phyloP scores from a whole-genome alignment of 805 yeast genomes.

The Monosporozyma aquatica region DNA sequence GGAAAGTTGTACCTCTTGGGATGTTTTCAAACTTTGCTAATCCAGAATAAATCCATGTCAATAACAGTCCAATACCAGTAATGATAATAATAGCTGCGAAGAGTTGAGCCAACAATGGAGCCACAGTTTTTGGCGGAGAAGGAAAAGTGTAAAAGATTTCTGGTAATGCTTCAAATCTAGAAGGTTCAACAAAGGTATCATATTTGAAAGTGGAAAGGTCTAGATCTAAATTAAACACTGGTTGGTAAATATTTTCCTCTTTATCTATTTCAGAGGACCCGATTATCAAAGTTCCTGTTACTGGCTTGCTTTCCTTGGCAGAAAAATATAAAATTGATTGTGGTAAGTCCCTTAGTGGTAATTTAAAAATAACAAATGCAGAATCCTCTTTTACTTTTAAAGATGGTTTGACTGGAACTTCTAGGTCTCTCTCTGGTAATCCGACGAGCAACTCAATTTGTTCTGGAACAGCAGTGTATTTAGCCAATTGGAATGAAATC shows the following conservation, averaged over 20 bases:
- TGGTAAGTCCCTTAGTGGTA: constrained; percentile 14
- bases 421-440: constrained; percentile 17
- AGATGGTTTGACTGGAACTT: constrained; percentile 15
- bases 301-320: constrained; percentile 8
- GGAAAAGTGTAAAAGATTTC: constrained; percentile 60
- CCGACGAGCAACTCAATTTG: constrained; percentile 23
- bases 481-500: constrained; percentile 14
- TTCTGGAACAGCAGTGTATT: constrained; percentile 10
- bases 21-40: constrained; percentile 21
- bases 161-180: constrained; percentile 38
- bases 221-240: constrained; percentile 16
- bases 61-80: constrained; percentile 36
- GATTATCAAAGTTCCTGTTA: constrained; percentile 18
- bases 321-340: constrained; percentile 18
- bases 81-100: constrained; percentile 40
- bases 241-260: constrained; percentile 12
- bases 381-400: constrained; percentile 13
- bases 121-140: constrained; percentile 43
- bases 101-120: constrained; percentile 41
- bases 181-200: constrained; percentile 12
- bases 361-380: constrained; percentile 7
- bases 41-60: constrained; percentile 34
- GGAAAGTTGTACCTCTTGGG: constrained; percentile 19
- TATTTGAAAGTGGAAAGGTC: neutral
- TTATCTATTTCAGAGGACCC: constrained; percentile 9